phyloP scores from a whole-genome alignment of 1,139 yeast genomes.

The Yamadazyma songkhlaensis region DNA sequence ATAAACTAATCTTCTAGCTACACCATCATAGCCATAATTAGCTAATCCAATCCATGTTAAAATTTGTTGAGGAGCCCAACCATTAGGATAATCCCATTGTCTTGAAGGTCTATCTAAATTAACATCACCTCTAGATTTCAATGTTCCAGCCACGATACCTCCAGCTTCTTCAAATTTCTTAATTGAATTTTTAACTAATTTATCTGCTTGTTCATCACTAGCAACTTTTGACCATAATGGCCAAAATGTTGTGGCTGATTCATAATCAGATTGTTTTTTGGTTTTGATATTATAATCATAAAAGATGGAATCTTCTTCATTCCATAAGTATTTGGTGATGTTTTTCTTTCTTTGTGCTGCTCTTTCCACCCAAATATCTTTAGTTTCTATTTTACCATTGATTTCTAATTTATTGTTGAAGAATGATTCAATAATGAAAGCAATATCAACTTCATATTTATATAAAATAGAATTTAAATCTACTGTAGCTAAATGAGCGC shows the following conservation, averaged over 20 bases:
- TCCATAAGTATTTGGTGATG: constrained; percentile 79
- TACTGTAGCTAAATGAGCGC: constrained; percentile 88
- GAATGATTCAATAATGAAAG: constrained; percentile 53
- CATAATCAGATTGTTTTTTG: constrained; percentile 60
- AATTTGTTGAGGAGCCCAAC: constrained; percentile 99
- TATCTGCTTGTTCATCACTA: constrained; percentile 68
- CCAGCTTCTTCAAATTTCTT: constrained; percentile 80
- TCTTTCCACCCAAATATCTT: constrained; percentile 57
- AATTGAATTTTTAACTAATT: constrained; percentile 58
- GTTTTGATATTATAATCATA: constrained; percentile 78
- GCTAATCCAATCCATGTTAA: constrained; percentile 86
- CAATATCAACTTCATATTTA: constrained; percentile 89
- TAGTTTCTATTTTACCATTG: constrained; percentile 39
- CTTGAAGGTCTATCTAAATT: constrained; percentile 74
- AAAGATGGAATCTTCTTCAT: constrained; percentile 72
- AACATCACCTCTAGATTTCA: constrained; percentile 69
- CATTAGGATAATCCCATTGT: constrained; percentile 98
- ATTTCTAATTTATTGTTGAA: constrained; percentile 49
- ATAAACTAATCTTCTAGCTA: constrained; percentile 71
- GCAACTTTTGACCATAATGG: constrained; percentile 85
- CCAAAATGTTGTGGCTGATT: constrained; percentile 91
- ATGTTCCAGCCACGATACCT: constrained; percentile 86
- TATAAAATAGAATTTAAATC: constrained; percentile 84
- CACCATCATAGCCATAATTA: constrained; percentile 67
- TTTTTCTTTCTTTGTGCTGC: constrained; percentile 55